Base-by-base conservation (phyloP, 169 alveolate species). In the Babesia caballi region DNA sequence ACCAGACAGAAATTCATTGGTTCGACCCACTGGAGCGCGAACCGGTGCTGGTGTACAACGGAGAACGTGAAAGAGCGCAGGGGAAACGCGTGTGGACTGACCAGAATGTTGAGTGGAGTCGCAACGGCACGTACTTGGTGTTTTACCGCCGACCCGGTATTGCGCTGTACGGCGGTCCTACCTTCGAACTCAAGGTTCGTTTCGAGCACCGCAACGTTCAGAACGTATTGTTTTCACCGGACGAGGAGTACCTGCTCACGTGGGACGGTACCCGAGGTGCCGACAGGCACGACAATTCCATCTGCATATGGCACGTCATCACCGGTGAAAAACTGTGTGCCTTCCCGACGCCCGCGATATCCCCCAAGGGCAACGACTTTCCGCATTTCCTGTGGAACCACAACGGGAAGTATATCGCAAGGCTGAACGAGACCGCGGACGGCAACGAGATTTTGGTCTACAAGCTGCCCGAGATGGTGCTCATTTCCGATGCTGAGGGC, bases 221-320 rank as follows among this genome's bases (percentile, higher is more conserved):
- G 53, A 90, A 89, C 66, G 89, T 90, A 35, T 87, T 69, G 47
- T 93, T 93, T 59, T 91, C 96, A 12, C 97, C 97, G 2, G 89
- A 88, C 47, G 97, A 93, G 60, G 94, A 92, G 49, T 93, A 93
- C 84, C 77, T 93, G 58, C 67, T 92, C 33, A 89, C 97, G 2
- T 93, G 97, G 97, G 97, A 93, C 63, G 97, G 97, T 17, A 85
- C 93, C 40, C 91, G 93, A 2, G 91, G 85, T 19, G 85, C 83
- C n/a, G 81, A 90, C 50, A 81, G 89, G 65, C 85, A 86, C 77
- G 97, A 92, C 53, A 89, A 83, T 61, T 91, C 95, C 17, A 85
- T 93, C 17, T 88, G 92, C 72, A 89, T 92, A 41, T 93, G 96
- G 96, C 84, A 92, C 41, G 95, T 92, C 17, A 89, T 90, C 27